phyloP scores from a whole-genome alignment of 805 yeast genomes.

The Ogataea trehaloabstinens region DNA sequence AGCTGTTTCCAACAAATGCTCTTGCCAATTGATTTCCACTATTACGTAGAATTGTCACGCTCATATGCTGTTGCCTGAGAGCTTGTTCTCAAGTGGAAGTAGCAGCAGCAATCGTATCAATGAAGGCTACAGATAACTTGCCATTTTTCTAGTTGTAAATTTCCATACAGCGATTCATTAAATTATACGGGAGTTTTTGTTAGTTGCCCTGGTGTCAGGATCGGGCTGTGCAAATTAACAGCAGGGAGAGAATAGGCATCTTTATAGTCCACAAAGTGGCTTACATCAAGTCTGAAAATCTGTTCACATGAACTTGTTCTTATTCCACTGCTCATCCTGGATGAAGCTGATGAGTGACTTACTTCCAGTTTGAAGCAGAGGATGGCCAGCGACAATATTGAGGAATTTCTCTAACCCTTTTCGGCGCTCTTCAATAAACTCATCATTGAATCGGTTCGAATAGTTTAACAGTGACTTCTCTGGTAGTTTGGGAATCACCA shows the following conservation, averaged over 20 bases:
- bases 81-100: no score
- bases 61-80: no score
- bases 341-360: slow-evolving; percentile 76
- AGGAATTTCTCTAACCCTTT: slow-evolving; percentile 82
- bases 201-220: no score
- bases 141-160: no score
- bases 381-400: slow-evolving; percentile 83
- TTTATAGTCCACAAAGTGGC: no score
- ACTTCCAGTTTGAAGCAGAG: slow-evolving; percentile 84
- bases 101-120: no score
- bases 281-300: no score
- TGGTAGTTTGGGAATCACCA: slow-evolving; percentile 83
- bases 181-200: no score
- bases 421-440: slow-evolving; percentile 79
- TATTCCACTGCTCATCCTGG: slow-evolving; percentile 82
- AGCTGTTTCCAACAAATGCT: neutral
- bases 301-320: slow-evolving; percentile 21
- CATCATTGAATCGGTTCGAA: slow-evolving; percentile 71
- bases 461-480: slow-evolving; percentile 67
- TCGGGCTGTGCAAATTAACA: no score
- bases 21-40: neutral
- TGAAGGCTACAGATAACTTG: no score
- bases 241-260: no score
- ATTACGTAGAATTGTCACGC: neutral
- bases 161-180: no score